Evolutionary conservation across 2,329 filamentous ascomycete genomes (phyloP), one percentile per base, ranked within the genome.

Genomic region (Trichoderma oligosporum): DNA sequence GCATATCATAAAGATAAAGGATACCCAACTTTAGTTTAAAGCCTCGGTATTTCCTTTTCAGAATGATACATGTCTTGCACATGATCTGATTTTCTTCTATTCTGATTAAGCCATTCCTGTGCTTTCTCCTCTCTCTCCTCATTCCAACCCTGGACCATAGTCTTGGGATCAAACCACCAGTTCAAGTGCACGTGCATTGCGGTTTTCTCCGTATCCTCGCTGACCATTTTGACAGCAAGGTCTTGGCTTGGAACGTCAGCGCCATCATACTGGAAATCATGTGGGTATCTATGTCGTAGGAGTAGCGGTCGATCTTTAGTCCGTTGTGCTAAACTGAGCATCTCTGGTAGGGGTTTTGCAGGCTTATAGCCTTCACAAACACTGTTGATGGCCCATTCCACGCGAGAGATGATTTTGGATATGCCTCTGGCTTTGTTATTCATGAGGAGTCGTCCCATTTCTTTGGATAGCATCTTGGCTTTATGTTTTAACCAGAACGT

Each of bases 371-470:
- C 67, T 4, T 63, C 60, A 57, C 67, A 71, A 12, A 49, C 59
- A 7, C 60, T 47, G 12, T 72, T 62, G n/a, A 73, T 67, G 48
- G 63, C 63, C 53, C 66, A 66, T 57, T 73, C 71, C 4, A 68
- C 53, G 29, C 63, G 63, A 3, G 66, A 65, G 8, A 72, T 56
- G 18, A 57, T 41, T 16, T 47, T 56, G n/a, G 45, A 48, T 20
- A 51, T 11, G 14, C 29, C 45, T 18, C 33, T 18, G 27, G 16
- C n/a, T 12, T 58, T 53, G 11, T 48, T 25, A 4, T 31, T 33
- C 48, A 16, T 9, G 16, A 57, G 48, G 16, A 67, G 62, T 33
- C 51, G 25, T 4, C 65, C 65, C 57, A 69, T 67, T 7, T 61
- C 59, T 9, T 60, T 59, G 31, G 68, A 64, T n/a, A 72, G 66